These are phyloP conservation scores for Dioscorea alata DNA, from an alignment of 106 monocot genomes.

Conservation along the genomic window DNA sequence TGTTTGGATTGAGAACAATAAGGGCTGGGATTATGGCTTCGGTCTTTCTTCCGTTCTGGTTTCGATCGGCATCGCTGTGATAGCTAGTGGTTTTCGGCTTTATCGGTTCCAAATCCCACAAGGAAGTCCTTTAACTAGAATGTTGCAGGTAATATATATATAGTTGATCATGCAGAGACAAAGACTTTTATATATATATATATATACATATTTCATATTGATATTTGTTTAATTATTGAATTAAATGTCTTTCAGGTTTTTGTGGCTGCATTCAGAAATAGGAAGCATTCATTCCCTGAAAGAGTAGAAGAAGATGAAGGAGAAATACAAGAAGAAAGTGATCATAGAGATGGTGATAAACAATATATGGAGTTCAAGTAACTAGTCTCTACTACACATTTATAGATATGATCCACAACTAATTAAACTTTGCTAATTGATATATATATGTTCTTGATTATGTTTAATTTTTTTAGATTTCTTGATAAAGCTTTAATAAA, in stretches of 20 bases:
- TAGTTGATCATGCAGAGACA: too few species aligned
- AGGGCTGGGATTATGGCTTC: slow-evolving; percentile 67
- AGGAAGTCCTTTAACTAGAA: slow-evolving; percentile 62
- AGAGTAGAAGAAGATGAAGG: slow-evolving; percentile 22
- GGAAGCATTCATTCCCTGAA: slow-evolving; percentile 32
- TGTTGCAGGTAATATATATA: slow-evolving; percentile 40
- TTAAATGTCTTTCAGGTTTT: neutral
- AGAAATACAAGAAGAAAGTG: slow-evolving; percentile 1
- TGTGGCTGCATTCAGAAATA: slow-evolving; percentile 59
- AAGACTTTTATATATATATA: too few species aligned
- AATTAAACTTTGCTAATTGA: neutral
- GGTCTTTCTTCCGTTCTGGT: slow-evolving; percentile 25
- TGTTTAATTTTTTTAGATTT: neutral
- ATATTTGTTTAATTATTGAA: neutral
- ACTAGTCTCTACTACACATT: neutral
- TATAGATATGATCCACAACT: neutral
- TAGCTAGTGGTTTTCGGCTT: slow-evolving; percentile 46
- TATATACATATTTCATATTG: too few species aligned
- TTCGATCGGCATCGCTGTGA: slow-evolving; percentile 30
- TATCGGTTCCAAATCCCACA: slow-evolving; percentile 53
- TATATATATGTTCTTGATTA: neutral
- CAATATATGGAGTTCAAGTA: slow-evolving; percentile 19
- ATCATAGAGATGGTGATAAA: too few species aligned
- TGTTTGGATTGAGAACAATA: slow-evolving; percentile 64
- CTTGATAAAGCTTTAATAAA: slow-evolving; percentile 26